Conservation (phyloP, 2,329 filamentous ascomycete species). For the Thielaviopsis musarum region DNA sequence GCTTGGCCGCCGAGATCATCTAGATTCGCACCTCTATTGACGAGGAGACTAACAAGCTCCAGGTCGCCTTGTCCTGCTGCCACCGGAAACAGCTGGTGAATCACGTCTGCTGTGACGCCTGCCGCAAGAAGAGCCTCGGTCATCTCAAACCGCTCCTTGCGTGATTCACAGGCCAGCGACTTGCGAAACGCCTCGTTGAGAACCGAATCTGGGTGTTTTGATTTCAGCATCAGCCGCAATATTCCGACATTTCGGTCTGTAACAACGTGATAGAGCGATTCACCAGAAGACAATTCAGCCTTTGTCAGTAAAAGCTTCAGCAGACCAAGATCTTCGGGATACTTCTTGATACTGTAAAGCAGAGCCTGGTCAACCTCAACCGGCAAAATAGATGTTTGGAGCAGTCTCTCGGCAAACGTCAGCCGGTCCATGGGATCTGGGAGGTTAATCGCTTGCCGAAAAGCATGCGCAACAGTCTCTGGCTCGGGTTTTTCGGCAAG, state of each 20-base stretch:
- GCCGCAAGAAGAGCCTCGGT: conserved; percentile 29
- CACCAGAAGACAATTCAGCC: conserved; percentile 34
- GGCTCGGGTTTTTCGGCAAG: conserved; percentile 25
- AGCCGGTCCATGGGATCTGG: conserved; percentile 33
- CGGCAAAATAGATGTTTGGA: conserved; percentile 31
- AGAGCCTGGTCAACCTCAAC: conserved; percentile 34
- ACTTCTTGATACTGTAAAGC: conserved; percentile 30
- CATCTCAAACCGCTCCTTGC: conserved; percentile 26
- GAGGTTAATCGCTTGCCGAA: conserved; percentile 36
- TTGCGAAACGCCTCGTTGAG: conserved; percentile 27
- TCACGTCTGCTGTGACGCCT: conserved; percentile 27
- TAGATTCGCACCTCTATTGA: conserved; percentile 33
- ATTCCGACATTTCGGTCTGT: conserved; percentile 28
- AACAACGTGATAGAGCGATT: conserved; percentile 30
- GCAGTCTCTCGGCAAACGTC: conserved; percentile 30
- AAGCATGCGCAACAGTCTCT: conserved; percentile 29
- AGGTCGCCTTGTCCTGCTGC: conserved; percentile 37
- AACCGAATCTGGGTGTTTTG: conserved; percentile 19
- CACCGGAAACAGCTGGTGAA: conserved; percentile 32
- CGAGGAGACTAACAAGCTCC: conserved; percentile 31
- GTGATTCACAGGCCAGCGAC: conserved; percentile 23
- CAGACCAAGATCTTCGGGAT: conserved; percentile 31
- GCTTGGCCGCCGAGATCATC: conserved; percentile 35
- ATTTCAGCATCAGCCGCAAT: conserved; percentile 27
- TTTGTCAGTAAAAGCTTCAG: conserved; percentile 27